Base-by-base conservation (phyloP, 2,329 filamentous ascomycete species). In the Calonectria montana region DNA sequence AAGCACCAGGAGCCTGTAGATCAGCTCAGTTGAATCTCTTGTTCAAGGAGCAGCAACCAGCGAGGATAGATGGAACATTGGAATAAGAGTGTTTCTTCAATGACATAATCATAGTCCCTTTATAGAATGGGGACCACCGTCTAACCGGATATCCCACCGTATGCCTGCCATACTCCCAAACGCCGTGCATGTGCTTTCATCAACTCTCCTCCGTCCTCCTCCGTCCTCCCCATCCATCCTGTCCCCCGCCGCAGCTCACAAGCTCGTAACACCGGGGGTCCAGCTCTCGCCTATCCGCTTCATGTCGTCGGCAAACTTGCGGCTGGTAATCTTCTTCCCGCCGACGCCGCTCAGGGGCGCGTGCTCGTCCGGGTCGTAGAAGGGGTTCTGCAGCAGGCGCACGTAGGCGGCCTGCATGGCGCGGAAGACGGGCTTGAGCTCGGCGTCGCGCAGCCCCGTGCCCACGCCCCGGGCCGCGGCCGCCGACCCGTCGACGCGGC, bases 351-450 rank as follows among this genome's bases (percentile, higher is more conserved):
- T 83, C 4, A 86, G 82, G 61, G 93, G 93, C 74, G 89, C 89
- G 82, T 96, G 92, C 78, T 96, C 94, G 81, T 98, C 95, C 12
- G 96, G 96, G 57, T 93, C 92, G 83, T 96, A 98, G 84, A 99
- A 99, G 0, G 96, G 96, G 80, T 99, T 98, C 84, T 98, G 93
- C 76, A 98, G 86, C 64, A 99, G 86, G 73, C 91, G 88, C 70
- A 98, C 94, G 80, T 98, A 99, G 35, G 96, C 95, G n/a, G 90
- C 92, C 85, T 98, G 97, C 84, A 99, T 91, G 31, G 96, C 95
- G 81, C 93, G 91, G 81, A 99, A 99, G 29, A 97, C 96, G 39
- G 94, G 91, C 82, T 95, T 95, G 80, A 98, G 86, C 84, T 98
- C 96, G n/a, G 93, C 91, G 80, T 97, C 95, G 73, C 94, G 88